Base-by-base conservation (phyloP, 2,329 filamentous ascomycete genomes). In the Cordyceps tenuipes region DNA sequence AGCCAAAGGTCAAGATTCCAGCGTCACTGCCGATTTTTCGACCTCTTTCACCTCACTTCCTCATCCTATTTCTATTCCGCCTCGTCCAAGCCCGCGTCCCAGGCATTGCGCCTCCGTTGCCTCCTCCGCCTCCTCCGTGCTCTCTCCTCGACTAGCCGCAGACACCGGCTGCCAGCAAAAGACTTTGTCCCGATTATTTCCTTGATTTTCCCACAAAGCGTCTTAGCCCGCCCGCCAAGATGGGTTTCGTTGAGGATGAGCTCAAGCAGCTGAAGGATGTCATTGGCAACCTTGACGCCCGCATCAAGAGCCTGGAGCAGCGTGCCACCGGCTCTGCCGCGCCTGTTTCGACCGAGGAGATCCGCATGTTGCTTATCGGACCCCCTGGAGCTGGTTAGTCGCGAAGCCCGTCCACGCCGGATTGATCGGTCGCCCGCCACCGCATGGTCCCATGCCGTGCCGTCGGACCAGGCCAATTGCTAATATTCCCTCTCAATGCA, bases 351-450 rank as follows among this genome's bases (percentile, higher is more conserved):
- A 67, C 80, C 44, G 81, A 87, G 67, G 83, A 88, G 71, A 84
- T 99, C 76, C 88, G 94, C 78, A 96, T 99, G 89, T 91, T 99
- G 70, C 80, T 99, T 71, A 97, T 99, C 80, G 94, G 94, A 43
- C 94, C 94, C 72, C 94, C 94, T 61, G 94, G 94, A 76, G 94
- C 94, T 76, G 94, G 94, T 97, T 84, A 69, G 89, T 80, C 50
- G 51, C 36, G 57, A 21, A 50, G 52, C 58, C 39, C 12, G 17
- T 57, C 54, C 29, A 60, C 60, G 53, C 43, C 60, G 10, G 1
- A 49, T 44, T 34, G 34, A 26, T 10, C 34, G 12, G 34, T 10
- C 23, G 19, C 23, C 48, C 60, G 56, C 64, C 67, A 59, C 68
- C 66, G 46, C 50, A 19, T 58, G 54, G 26, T 55, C 62, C 61